These are phyloP conservation scores for Amanita pseudoporphyria DNA, from an alignment of 768 basidiomycete species.

Conservation along the genomic window DNA sequence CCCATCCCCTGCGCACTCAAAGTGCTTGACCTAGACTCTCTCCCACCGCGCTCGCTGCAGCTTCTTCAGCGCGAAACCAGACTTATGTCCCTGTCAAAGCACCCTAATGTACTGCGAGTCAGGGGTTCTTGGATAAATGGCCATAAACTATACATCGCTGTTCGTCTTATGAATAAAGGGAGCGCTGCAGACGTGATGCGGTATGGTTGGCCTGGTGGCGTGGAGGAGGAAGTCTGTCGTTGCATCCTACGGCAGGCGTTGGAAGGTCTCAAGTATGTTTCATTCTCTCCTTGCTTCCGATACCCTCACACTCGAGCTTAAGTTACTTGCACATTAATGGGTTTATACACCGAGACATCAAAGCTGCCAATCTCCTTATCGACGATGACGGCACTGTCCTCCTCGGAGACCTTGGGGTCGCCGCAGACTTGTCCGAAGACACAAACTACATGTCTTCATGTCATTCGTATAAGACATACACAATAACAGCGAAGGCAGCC, in stretches of 20 bases:
- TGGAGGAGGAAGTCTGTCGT: constrained; percentile 83
- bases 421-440: constrained; percentile 73
- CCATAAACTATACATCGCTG: constrained; percentile 75
- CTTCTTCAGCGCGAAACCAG: constrained; percentile 80
- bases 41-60: constrained; percentile 60
- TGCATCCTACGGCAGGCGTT: constrained; percentile 82
- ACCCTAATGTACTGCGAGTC: constrained; percentile 88
- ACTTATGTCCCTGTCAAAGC: constrained; percentile 86
- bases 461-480: constrained; percentile 17
- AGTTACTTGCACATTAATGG: constrained; percentile 87
- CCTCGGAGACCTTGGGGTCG: constrained; percentile 88
- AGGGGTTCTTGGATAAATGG: constrained; percentile 85
- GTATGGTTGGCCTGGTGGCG: constrained; percentile 79
- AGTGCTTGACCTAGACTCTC: constrained; percentile 77
- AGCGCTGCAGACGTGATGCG: constrained; percentile 80
- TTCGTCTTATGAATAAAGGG: constrained; percentile 85
- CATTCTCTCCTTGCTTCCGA: neutral
- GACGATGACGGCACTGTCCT: constrained; percentile 88
- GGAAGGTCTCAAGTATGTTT: constrained; percentile 71
- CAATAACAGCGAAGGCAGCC: constrained; percentile 21
- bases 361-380: constrained; percentile 88
- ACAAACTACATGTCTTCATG: constrained; percentile 21
- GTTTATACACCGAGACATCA: constrained; percentile 89
- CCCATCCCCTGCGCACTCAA: constrained; percentile 72
- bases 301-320: constrained; percentile 4